phyloP scores from a whole-genome alignment of 306 rosid species.

The Luffa acutangula region DNA sequence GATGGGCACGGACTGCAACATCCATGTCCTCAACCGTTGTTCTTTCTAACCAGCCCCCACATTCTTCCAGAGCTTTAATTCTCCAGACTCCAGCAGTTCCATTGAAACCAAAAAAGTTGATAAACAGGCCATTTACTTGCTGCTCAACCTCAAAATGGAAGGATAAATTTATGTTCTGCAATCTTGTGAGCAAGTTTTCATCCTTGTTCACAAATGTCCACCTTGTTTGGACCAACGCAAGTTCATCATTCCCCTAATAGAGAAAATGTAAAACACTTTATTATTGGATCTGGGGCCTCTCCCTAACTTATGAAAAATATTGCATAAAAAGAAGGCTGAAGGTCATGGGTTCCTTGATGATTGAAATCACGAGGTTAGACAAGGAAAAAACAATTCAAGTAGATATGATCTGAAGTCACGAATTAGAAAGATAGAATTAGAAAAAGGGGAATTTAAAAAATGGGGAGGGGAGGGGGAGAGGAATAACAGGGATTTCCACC shows the following conservation, averaged over 20 bases:
- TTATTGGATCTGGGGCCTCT: background rate
- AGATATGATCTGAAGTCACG: background rate
- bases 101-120: conserved; percentile 93
- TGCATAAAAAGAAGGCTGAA: background rate
- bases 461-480: background rate
- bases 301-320: background rate
- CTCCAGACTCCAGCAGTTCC: conserved; percentile 99
- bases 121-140: conserved; percentile 81
- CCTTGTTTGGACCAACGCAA: conserved; percentile 89
- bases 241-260: conserved; percentile 81
- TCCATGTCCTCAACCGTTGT: conserved; percentile 99
- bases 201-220: conserved; percentile 98
- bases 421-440: background rate
- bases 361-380: background rate
- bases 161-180: conserved; percentile 83
- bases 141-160: conserved; percentile 99
- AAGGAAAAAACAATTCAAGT: background rate
- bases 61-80: conserved; percentile 88
- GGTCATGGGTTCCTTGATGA: background rate
- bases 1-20: conserved; percentile 98
- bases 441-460: background rate
- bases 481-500: background rate
- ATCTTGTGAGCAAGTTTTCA: conserved; percentile 91
- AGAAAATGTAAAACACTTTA: conserved; percentile 1
- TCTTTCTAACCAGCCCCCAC: conserved; percentile 98